Evolutionary conservation across 768 basidiomycete genomes (phyloP).

Genomic region (Dendrothele bispora): DNA sequence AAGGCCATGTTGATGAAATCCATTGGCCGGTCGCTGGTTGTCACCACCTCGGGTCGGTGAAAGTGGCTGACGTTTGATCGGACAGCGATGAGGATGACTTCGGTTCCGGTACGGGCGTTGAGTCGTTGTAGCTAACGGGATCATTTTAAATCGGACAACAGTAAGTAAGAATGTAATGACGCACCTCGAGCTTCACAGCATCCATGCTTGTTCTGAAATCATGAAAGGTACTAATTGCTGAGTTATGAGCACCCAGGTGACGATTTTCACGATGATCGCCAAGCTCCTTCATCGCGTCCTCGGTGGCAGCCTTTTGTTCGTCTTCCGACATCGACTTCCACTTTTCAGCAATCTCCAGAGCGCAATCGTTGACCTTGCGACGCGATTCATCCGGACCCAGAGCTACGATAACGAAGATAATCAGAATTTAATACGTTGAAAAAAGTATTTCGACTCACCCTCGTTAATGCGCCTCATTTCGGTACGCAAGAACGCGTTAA

Average conservation of each 20-base stretch:
- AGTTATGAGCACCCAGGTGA: constrained; percentile 2
- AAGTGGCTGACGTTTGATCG: not conserved
- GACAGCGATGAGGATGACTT: constrained; percentile 1
- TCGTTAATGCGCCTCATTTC: not conserved
- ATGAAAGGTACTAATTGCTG: constrained; percentile 1
- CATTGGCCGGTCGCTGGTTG: not conserved
- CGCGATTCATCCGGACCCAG: not conserved
- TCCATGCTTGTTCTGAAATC: constrained; percentile 4
- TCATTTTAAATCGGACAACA: not conserved
- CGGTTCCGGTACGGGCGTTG: constrained; percentile 9
- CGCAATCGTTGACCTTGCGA: not conserved
- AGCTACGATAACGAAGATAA: no score
- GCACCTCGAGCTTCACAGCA: constrained; percentile 7
- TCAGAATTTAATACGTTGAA: no score
- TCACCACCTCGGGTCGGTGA: not conserved
- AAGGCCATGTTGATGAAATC: constrained; percentile 6
- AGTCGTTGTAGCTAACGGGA: constrained; percentile 4
- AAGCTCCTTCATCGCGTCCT: not conserved
- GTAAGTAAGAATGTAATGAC: not conserved
- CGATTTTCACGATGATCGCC: constrained; percentile 1
- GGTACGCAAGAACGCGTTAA: constrained; percentile 6
- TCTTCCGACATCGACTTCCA: constrained; percentile 8
- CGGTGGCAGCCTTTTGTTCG: constrained; percentile 4
- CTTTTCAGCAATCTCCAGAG: not conserved
- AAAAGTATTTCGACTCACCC: constrained; percentile 7